phyloP scores from a whole-genome alignment of 2,329 filamentous ascomycete species.

The Aspergillus arachidicola region DNA sequence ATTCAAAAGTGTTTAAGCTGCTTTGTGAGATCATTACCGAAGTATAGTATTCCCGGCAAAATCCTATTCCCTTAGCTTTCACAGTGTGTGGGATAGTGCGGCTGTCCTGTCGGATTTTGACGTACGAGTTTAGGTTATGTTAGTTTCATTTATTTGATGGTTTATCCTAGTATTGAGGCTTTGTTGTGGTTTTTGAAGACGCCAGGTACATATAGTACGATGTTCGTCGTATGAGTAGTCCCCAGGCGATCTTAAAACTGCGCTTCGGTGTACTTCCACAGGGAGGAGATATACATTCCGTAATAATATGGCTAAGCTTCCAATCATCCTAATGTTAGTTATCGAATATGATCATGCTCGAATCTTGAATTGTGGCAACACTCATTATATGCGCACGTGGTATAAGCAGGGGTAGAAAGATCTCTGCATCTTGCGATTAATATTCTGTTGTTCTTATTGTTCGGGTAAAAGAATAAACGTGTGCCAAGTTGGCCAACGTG shows the following conservation, averaged over 20 bases:
- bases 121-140: neutral
- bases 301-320: neutral
- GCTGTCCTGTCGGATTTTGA: neutral
- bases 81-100: neutral
- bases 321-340: neutral
- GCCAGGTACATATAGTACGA: too few relatives aligned
- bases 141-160: neutral
- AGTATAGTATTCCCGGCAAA: neutral
- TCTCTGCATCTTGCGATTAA: neutral
- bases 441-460: neutral
- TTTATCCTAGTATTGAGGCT: neutral
- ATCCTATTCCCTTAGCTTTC: neutral
- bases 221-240: too few relatives aligned
- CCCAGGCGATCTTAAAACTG: neutral
- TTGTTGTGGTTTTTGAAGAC: too few relatives aligned
- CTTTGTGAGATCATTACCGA: neutral
- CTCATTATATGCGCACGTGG: neutral
- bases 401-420: neutral
- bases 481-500: conserved; percentile 9
- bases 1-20: neutral
- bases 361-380: neutral
- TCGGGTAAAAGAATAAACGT: conserved; percentile 8
- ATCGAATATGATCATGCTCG: neutral
- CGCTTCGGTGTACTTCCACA: neutral
- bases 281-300: neutral